phyloP scores from a whole-genome alignment of 768 basidiomycete genomes.

The Candolleomyces eurysporus region DNA sequence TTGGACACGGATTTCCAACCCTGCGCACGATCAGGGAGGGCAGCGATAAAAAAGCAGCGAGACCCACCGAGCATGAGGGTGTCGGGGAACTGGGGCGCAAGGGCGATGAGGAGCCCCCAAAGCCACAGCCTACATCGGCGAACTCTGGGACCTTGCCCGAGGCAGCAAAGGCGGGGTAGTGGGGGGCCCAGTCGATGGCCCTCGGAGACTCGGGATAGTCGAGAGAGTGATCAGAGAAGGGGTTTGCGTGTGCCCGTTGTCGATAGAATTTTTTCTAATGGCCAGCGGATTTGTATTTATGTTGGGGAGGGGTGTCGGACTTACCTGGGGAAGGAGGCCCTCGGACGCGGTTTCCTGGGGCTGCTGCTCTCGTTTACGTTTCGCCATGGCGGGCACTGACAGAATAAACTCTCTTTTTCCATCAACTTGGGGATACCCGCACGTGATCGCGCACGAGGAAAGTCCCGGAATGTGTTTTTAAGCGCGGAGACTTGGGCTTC shows the following conservation, averaged over 20 bases:
- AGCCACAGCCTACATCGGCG: slow-evolving; percentile 97
- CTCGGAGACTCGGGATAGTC: slow-evolving; percentile 81
- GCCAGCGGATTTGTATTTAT: background rate
- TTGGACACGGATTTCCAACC: slow-evolving; percentile 95
- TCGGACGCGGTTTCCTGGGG: slow-evolving; percentile 13
- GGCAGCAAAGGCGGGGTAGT: slow-evolving; percentile 71
- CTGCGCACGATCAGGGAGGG: slow-evolving; percentile 34
- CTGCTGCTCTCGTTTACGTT: slow-evolving; percentile 22
- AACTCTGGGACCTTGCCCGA: slow-evolving; percentile 78
- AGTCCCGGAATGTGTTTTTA: slow-evolving; percentile 19
- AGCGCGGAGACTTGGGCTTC: slow-evolving; percentile 11
- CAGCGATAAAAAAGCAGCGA: background rate
- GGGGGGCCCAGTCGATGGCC: slow-evolving; percentile 75
- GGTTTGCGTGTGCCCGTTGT: slow-evolving; percentile 82
- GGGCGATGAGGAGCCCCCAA: slow-evolving; percentile 90
- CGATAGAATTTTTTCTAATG: slow-evolving; percentile 79
- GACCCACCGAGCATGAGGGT: slow-evolving; percentile 78
- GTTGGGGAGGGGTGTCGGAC: background rate
- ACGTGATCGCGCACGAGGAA: slow-evolving; percentile 23
- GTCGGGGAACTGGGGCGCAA: slow-evolving; percentile 90
- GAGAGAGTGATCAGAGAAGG: slow-evolving; percentile 85
- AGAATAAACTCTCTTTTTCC: background rate
- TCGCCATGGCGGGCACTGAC: slow-evolving; percentile 20
- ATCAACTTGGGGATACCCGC: slow-evolving; percentile 8
- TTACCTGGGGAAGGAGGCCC: slow-evolving; percentile 52